Percentiles rank a stretch among this genome's conserved stretches.
Conservation (phyloP, 257 asterid genomes). For the Lantana camara region DNA sequence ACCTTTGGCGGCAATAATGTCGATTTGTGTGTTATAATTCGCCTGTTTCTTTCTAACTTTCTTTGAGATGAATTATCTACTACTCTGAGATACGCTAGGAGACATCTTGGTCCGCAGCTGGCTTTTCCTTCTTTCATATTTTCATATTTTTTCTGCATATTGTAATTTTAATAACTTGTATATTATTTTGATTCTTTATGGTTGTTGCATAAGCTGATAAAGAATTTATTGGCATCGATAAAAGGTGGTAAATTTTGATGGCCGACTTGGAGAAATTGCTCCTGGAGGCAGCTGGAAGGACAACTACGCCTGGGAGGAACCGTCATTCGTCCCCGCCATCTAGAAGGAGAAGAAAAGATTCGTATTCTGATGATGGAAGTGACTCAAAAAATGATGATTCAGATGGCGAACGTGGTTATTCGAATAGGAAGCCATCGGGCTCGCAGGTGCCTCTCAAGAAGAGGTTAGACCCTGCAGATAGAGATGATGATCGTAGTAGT, state of each 20-base stretch:
- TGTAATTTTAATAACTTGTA: conserved; percentile 4
- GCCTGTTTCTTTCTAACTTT: too few species aligned
- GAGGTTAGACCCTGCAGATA: conserved; percentile 75
- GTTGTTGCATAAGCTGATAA: conserved; percentile 15
- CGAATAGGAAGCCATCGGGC: conserved; percentile 72
- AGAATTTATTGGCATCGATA: not conserved
- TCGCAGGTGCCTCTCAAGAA: conserved; percentile 93
- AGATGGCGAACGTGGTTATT: conserved; percentile 76
- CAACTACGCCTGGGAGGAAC: conserved; percentile 57
- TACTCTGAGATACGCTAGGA: not conserved
- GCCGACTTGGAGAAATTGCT: conserved; percentile 84
- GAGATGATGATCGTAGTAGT: conserved; percentile 73
- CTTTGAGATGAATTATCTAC: not conserved
- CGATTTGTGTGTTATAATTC: conserved; percentile 1
- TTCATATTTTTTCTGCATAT: not conserved
- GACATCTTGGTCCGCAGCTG: too few species aligned
- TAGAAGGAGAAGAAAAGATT: conserved; percentile 55
- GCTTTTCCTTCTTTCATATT: too few species aligned
- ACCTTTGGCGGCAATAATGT: not conserved
- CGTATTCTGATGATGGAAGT: conserved; percentile 84
- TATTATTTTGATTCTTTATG: conserved; percentile 5
- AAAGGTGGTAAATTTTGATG: conserved; percentile 46
- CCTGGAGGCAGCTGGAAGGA: conserved; percentile 94
- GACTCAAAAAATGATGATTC: conserved; percentile 86
- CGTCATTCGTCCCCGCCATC: conserved; percentile 75